Evolutionary conservation across 164 flowering plant species (phyloP).

Genomic region (Stephania yunnanensis): DNA sequence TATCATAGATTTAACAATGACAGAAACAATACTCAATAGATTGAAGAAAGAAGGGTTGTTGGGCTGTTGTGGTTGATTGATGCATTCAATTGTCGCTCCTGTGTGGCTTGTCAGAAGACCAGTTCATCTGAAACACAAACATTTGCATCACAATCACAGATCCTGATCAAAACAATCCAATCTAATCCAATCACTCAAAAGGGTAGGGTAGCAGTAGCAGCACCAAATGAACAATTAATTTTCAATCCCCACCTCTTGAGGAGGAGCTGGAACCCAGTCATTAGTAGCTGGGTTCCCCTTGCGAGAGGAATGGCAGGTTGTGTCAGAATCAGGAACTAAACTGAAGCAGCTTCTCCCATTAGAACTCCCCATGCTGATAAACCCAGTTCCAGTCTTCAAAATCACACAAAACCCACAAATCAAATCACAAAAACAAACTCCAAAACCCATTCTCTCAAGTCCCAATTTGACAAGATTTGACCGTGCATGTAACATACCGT

Average conservation of each 20-base stretch:
- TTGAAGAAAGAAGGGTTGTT: not conserved
- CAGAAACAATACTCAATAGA: not conserved
- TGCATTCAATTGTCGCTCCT: slow-evolving; percentile 49
- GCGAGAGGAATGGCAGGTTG: slow-evolving; percentile 38
- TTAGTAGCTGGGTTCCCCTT: slow-evolving; percentile 87
- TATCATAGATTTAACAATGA: not conserved
- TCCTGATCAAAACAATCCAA: not conserved
- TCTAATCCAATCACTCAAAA: not conserved
- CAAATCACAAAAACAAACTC: not conserved
- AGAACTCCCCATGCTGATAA: slow-evolving; percentile 50
- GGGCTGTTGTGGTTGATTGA: not conserved
- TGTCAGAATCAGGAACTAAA: slow-evolving; percentile 29
- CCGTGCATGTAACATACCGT: slow-evolving; percentile 33
- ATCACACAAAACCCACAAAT: not conserved
- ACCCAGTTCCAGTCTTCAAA: slow-evolving; percentile 80
- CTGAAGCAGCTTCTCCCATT: slow-evolving; percentile 26
- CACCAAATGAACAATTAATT: not conserved
- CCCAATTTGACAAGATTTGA: not conserved
- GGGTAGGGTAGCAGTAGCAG: not conserved
- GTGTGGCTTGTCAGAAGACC: slow-evolving; percentile 47
- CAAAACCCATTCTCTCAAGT: not conserved
- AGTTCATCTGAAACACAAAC: slow-evolving; percentile 25
- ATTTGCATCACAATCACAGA: not conserved
- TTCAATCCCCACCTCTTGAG: slow-evolving; percentile 28
- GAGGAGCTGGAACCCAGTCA: slow-evolving; percentile 74